Evolutionary conservation across 768 basidiomycete genomes (phyloP).

Genomic region (Lactifluus subvellereus): DNA sequence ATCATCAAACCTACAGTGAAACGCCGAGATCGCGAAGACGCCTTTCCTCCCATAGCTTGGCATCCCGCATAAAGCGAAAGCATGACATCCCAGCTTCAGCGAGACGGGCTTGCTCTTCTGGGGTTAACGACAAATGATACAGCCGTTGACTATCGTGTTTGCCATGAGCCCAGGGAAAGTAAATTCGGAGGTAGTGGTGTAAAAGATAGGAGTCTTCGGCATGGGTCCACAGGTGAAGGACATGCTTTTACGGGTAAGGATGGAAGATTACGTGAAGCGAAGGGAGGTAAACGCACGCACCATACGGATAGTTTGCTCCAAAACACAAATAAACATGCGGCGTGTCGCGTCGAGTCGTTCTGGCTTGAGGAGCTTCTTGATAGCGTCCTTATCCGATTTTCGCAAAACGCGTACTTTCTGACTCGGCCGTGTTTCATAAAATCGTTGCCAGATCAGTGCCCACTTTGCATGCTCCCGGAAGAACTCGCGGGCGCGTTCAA

Average conservation of each 20-base stretch:
- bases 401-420: constrained; percentile 18
- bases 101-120: constrained; percentile 16
- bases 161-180: constrained; percentile 21
- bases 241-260: constrained; percentile 6
- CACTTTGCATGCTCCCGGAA: constrained; percentile 18
- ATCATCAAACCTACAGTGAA: not conserved
- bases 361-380: constrained; percentile 18
- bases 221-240: constrained; percentile 20
- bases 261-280: not conserved
- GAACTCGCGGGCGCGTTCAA: constrained; percentile 19
- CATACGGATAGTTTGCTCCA: constrained; percentile 14
- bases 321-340: constrained; percentile 7
- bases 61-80: constrained; percentile 15
- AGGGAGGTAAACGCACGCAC: not conserved
- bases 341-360: constrained; percentile 13
- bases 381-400: constrained; percentile 10
- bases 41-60: constrained; percentile 19
- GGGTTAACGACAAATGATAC: constrained; percentile 6
- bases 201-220: constrained; percentile 16
- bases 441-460: constrained; percentile 17
- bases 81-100: constrained; percentile 12
- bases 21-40: constrained; percentile 3
- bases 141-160: constrained; percentile 7
- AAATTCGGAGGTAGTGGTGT: constrained; percentile 17
- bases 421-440: constrained; percentile 10